phyloP scores from a whole-genome alignment of 1,139 yeast species.

The Zygosaccharomyces pseudobailii region DNA sequence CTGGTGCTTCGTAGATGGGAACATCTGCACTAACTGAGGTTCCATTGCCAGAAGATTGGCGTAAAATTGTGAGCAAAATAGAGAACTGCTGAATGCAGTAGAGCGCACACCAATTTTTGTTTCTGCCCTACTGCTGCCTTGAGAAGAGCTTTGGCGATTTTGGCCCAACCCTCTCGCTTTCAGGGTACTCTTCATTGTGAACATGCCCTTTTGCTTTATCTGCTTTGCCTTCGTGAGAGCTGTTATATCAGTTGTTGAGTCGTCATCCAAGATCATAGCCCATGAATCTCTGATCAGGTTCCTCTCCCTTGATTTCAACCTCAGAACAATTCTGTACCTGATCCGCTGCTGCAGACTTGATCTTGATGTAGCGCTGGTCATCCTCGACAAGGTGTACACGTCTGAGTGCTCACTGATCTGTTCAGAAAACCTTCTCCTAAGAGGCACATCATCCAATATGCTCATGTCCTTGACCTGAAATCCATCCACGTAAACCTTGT shows the following conservation, averaged over 20 bases:
- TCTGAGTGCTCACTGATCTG: slow-evolving; percentile 9
- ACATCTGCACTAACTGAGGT: too few species aligned
- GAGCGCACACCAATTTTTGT: neutral
- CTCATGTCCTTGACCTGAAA: neutral
- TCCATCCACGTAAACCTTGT: neutral
- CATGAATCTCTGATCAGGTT: slow-evolving; percentile 40
- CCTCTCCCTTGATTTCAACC: slow-evolving; percentile 36
- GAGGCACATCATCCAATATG: neutral
- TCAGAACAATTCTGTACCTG: slow-evolving; percentile 32
- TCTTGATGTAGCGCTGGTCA: slow-evolving; percentile 9
- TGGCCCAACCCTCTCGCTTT: neutral
- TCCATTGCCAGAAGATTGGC: too few species aligned
- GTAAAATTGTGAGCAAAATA: too few species aligned
- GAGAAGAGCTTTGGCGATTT: slow-evolving; percentile 3
- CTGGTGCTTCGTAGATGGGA: too few species aligned
- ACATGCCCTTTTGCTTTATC: neutral
- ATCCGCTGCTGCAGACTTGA: slow-evolving; percentile 18
- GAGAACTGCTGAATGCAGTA: too few species aligned
- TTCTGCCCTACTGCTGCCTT: slow-evolving; percentile 4
- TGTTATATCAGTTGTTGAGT: slow-evolving; percentile 11
- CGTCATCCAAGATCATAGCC: slow-evolving; percentile 35
- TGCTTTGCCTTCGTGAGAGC: slow-evolving; percentile 5
- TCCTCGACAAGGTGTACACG: slow-evolving; percentile 8
- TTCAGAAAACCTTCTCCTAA: neutral
- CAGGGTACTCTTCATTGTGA: too few species aligned